phyloP scores from a whole-genome alignment of 768 basidiomycete genomes.

The Hygrocybe punicea region DNA sequence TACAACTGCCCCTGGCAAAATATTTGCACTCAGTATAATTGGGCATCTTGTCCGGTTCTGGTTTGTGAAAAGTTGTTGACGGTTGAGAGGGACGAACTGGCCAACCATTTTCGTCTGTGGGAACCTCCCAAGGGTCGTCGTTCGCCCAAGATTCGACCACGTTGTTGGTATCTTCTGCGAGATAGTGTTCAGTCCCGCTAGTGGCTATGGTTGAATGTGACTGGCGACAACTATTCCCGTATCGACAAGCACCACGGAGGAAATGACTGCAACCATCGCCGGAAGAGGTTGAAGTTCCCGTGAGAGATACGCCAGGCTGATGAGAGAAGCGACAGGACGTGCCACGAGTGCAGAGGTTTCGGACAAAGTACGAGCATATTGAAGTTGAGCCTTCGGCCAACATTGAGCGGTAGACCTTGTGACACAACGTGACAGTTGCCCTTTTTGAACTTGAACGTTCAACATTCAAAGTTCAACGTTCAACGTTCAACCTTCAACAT shows the following conservation, averaged over 20 bases:
- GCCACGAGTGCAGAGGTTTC: constrained; percentile 32
- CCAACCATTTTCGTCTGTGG: neutral
- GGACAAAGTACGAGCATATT: constrained; percentile 42
- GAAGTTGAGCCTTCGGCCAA: constrained; percentile 23
- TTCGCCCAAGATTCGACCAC: neutral
- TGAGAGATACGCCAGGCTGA: constrained; percentile 27
- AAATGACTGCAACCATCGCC: constrained; percentile 1
- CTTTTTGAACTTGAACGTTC: too few relatives aligned
- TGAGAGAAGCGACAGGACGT: constrained; percentile 35
- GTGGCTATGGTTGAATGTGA: neutral
- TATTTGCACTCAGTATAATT: constrained; percentile 31
- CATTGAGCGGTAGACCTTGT: too few relatives aligned
- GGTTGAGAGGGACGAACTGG: neutral
- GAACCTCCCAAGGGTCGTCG: neutral
- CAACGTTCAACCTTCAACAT: too few relatives aligned
- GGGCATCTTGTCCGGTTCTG: neutral
- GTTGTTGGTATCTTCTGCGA: neutral
- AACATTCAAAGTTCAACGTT: too few relatives aligned
- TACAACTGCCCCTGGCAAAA: constrained; percentile 37
- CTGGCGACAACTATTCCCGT: neutral
- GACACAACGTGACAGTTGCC: too few relatives aligned
- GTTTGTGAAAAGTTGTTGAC: neutral
- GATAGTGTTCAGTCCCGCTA: neutral
- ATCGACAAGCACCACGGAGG: constrained; percentile 1
- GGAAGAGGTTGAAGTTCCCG: constrained; percentile 34